Percentiles rank a stretch among this genome's conserved stretches.
phyloP scores from a whole-genome alignment of 805 yeast genomes.

The Nakazawaea siamensis region DNA sequence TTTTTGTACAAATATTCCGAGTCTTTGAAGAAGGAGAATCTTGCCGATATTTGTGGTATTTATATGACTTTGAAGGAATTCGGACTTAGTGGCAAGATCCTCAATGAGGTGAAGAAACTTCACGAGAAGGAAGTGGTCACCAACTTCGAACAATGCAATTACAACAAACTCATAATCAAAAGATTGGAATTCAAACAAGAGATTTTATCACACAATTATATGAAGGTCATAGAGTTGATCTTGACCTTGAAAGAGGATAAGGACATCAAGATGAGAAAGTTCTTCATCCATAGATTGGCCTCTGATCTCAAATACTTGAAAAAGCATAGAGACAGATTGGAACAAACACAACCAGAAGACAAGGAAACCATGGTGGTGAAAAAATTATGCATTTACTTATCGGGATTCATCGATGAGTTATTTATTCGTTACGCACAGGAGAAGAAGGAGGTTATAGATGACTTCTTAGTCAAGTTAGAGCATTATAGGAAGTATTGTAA shows the following conservation, averaged over 20 bases:
- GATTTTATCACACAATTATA: constrained; percentile 5
- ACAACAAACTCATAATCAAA: constrained; percentile 1
- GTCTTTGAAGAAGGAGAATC: neutral
- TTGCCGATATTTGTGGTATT: constrained; percentile 1
- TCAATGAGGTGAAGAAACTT: neutral
- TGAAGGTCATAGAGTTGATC: constrained; percentile 1
- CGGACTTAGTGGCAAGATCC: constrained; percentile 1
- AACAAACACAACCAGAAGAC: neutral
- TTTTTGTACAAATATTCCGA: constrained; percentile 1
- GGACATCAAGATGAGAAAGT: neutral
- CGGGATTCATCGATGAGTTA: constrained; percentile 3
- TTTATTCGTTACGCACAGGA: neutral
- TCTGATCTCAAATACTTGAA: constrained; percentile 5
- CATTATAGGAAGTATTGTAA: constrained; percentile 2
- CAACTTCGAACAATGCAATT: constrained; percentile 2
- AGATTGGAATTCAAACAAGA: constrained; percentile 7
- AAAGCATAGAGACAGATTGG: constrained; percentile 1
- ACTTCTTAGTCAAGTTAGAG: neutral
- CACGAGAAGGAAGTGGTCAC: neutral
- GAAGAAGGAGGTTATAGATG: neutral
- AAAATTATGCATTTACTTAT: constrained; percentile 4
- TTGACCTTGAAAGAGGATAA: constrained; percentile 1
- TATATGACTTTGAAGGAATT: constrained; percentile 2
- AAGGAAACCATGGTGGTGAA: constrained; percentile 8
- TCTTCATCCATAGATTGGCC: constrained; percentile 2